Evolutionary conservation across 352 stramenopile genomes (phyloP), one percentile per base, ranked within the genome.

Genomic region (Phytophthora sp.): DNA sequence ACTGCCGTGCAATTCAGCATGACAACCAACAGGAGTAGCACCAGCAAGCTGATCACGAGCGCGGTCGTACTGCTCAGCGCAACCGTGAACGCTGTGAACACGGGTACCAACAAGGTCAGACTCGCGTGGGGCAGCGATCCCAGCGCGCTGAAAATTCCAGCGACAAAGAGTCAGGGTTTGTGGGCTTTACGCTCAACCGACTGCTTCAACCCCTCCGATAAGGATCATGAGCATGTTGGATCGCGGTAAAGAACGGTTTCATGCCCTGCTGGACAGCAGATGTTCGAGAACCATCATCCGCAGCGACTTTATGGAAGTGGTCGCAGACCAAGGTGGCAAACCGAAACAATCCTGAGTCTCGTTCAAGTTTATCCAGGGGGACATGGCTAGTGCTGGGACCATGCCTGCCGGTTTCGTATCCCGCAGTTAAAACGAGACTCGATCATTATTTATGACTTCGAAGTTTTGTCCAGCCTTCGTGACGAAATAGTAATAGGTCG

Each of bases 91-190:
- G n/a, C n/a, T n/a, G n/a, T n/a, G n/a, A n/a, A n/a, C n/a, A n/a
- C n/a, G n/a, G n/a, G n/a, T n/a, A n/a, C n/a, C n/a, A n/a, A n/a
- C n/a, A n/a, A n/a, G n/a, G n/a, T n/a, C n/a, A n/a, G n/a, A n/a
- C n/a, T n/a, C n/a, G n/a, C 46, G 47, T 20, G 33, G 6, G 1
- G 18, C 38, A 45, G 13, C 38, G 38, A 1, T 18, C 7, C 3
- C 30, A 30, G 12, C 39, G 18, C 15, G 20, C 8, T 18, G 44
- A 44, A 9, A 50, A 7, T 18, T 58, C 31, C 1, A 67, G 58
- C 27, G 58, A 54, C 11, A 39, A 67, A 18, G 41, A 67, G 18
- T 67, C 50, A 13, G 3, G 55, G 23, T 60, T 67, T 12, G 49
- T 67, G 58, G 58, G n/a, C n/a, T n/a, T n/a, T n/a, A n/a, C n/a